These are phyloP conservation scores for Leccinum longicurvipes DNA, from an alignment of 768 basidiomycete genomes.

Conservation along the genomic window DNA sequence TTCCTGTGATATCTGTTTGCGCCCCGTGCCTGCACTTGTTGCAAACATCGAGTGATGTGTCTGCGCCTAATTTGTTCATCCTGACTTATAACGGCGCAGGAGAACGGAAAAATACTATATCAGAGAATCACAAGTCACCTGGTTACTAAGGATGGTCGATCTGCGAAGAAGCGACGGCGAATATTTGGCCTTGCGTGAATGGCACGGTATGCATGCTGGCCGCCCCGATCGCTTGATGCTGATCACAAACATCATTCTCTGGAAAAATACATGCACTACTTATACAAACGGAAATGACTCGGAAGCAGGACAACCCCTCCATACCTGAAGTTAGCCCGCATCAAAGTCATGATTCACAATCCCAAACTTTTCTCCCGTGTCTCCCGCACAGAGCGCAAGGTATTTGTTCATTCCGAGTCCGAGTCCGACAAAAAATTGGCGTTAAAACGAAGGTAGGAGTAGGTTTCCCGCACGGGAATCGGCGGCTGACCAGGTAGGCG, in stretches of 20 bases:
- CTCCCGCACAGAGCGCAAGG: background rate
- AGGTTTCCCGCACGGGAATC: slow-evolving; percentile 9
- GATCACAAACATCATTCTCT: background rate
- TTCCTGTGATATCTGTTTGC: background rate
- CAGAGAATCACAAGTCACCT: background rate
- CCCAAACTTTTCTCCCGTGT: background rate
- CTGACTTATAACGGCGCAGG: background rate
- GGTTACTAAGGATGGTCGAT: no score
- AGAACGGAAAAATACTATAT: background rate
- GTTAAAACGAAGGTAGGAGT: background rate
- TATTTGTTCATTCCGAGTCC: background rate
- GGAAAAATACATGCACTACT: background rate
- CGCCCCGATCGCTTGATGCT: background rate
- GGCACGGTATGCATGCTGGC: background rate
- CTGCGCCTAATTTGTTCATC: background rate
- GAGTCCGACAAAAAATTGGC: no score
- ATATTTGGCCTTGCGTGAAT: background rate
- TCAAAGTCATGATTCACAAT: background rate
- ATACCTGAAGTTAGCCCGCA: background rate
- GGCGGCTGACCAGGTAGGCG: slow-evolving; percentile 26
- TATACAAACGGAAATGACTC: background rate
- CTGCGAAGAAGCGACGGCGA: no score
- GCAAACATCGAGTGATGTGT: background rate
- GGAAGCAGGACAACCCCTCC: background rate
- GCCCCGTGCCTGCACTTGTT: background rate